Base-by-base conservation (phyloP, 805 yeast genomes). In the Candida argentea region DNA sequence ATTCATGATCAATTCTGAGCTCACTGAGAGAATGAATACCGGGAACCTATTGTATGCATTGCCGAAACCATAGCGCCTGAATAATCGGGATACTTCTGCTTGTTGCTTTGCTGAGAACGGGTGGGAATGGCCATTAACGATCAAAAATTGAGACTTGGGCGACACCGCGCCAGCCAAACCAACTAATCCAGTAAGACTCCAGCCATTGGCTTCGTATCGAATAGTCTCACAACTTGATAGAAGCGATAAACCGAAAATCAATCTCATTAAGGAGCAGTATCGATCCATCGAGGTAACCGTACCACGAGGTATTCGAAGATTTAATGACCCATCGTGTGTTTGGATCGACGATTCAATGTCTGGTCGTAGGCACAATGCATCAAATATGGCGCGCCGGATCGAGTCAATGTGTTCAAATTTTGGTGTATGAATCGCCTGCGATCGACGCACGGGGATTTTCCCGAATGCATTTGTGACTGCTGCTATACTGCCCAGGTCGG, bases 101-200 rank as follows among this genome's bases (percentile, higher is more conserved):
- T 27, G 9, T 39, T 31, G 41, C n/a, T 33, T 31, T 3, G 25
- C 22, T 11, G 38, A 14, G 25, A 30, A 24, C 5, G 14, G 6
- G 11, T 59, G 40, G 7, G 39, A 48, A 14, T 66, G 48, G 3
- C 57, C 57, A 42, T 75, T 71, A 14, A 69, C 37, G 29, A 56
- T 66, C 2, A 72, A 38, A 28, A 55, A 62, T 37, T 73, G 81
- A 31, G n/a, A n/a, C n/a, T n/a, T n/a, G n/a, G n/a, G n/a, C n/a
- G n/a, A n/a, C n/a, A n/a, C n/a, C n/a, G n/a, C n/a, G n/a, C n/a
- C n/a, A n/a, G n/a, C n/a, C n/a, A n/a, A n/a, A n/a, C n/a, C n/a
- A n/a, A n/a, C n/a, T n/a, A n/a, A n/a, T n/a, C n/a, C n/a, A n/a
- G n/a, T n/a, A n/a, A n/a, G n/a, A n/a, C n/a, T n/a, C n/a, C n/a